Evolutionary conservation across 306 rosid genomes (phyloP), one percentile per base, ranked within the genome.

Genomic region (Coriaria nepalensis): DNA sequence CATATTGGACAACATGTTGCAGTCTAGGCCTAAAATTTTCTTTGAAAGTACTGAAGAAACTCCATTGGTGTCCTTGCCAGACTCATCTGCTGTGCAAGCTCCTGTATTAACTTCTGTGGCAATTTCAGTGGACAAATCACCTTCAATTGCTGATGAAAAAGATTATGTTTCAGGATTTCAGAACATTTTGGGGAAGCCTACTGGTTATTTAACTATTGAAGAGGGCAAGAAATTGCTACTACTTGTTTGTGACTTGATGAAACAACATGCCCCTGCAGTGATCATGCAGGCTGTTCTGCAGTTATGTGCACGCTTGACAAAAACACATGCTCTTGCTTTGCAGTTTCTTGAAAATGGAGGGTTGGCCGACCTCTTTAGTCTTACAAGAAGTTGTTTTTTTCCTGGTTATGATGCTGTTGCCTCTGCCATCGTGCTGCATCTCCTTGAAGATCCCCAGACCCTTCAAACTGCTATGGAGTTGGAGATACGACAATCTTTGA

Each of bases 231-330:
- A 68, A 64, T 68, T 79, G 68, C 72, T 92, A 62, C 47, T 71
- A 59, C 68, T 92, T 68, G 85, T 87, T 42, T 92, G 96, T 68
- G 94, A 77, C 63, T 73, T 85, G 79, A 92, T 92, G 48, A 92
- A 82, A 73, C 87, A 71, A 55, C 92, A 83, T 63, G 93, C 85
- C 38, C 87, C 98, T 43, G 86, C 94, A 40, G 76, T 82, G 62
- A 82, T 82, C 63, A 92, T 92, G 98, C 98, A 92, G 73, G 98
- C 96, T 69, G 96, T 86, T 56, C 68, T 92, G 66, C 98, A 85
- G 64, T 65, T 92, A 55, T 92, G 98, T 73, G 81, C 96, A 45
- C 92, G 80, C 53, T 73, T 92, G 75, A 92, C 98, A 7, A 92
- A 86, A 79, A 56, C 84, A 47, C 96, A 92, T 70, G 53, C 69